A percentile compares a stretch with the other conserved stretches of the same genome.
Conservation (phyloP, 208 protist genomes). For the Trypanosoma boissoni region DNA sequence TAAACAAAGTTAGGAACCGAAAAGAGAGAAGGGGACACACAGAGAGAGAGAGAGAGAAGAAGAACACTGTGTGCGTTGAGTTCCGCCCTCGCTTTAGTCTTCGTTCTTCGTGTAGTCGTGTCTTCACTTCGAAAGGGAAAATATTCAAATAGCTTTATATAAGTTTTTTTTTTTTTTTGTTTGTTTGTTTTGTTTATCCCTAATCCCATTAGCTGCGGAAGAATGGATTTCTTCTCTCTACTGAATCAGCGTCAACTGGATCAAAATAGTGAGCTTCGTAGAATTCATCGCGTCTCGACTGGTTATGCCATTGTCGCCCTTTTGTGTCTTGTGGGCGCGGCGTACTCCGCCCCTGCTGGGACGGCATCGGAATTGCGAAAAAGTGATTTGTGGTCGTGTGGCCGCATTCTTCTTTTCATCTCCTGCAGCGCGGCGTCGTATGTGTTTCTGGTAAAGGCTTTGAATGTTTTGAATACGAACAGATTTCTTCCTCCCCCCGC, state of each 20-base stretch:
- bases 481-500: conserved; percentile 28
- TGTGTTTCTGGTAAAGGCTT: conserved; percentile 24
- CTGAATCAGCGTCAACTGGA: conserved; percentile 37
- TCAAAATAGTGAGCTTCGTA: conserved; percentile 33
- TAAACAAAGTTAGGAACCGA: too few species aligned
- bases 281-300: conserved; percentile 23
- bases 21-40: too few species aligned
- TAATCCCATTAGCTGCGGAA: neutral
- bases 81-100: too few species aligned
- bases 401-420: conserved; percentile 12
- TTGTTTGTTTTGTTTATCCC: neutral
- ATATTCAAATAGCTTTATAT: neutral
- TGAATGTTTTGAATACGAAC: conserved; percentile 32
- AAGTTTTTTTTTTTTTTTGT: neutral
- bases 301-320: conserved; percentile 17
- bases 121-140: conserved; percentile 17
- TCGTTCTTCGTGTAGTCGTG: neutral
- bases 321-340: conserved; percentile 11
- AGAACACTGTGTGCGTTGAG: too few species aligned
- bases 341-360: neutral
- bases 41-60: too few species aligned
- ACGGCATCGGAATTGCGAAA: neutral
- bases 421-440: conserved; percentile 13
- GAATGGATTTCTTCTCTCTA: conserved; percentile 46
- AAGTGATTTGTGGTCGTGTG: neutral